Base-by-base conservation (phyloP, 352 stramenopile genomes). In the Phytopythium ostracodes region DNA sequence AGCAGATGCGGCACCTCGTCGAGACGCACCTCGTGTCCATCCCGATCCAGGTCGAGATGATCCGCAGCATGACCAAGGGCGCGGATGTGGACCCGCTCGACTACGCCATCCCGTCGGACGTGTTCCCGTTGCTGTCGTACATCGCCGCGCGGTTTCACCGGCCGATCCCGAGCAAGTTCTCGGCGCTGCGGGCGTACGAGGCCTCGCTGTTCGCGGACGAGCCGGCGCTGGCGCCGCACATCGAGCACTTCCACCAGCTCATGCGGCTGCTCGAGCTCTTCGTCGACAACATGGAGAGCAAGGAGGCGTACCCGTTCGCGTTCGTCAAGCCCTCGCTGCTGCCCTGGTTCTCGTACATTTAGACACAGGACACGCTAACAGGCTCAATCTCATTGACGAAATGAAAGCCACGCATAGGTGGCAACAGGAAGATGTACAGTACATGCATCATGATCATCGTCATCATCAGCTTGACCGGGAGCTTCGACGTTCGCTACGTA, bases 251-350 rank as follows among this genome's bases (percentile, higher is more conserved):
- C n/a, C 65, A 73, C 25, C 42, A 67, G 38, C 56, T 52, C 43
- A 77, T 77, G 70, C 10, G 58, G 27, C 57, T 63, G 27, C 65
- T 75, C 67, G 67, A 75, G 27, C 36, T 65, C 25, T 75, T 63
- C 35, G 64, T 72, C 27, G 82, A 90, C 51, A 82, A 89, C 47
- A 80, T 96, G 4, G 90, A 97, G 64, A 96, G 92, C n/a, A n/a
- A n/a, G n/a, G n/a, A n/a, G n/a, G n/a, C n/a, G n/a, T n/a, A n/a
- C n/a, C n/a, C n/a, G n/a, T n/a, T n/a, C n/a, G n/a, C 65, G 27
- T 70, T 70, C 25, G 67, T 72, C 59, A 75, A 67, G 27, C 68
- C 68, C 14, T 75, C 68, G n/a, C 52, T 61, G 20, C 38, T 75
- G 33, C 68, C 68, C 33, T 75, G 68, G 18, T 75, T 70, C 50